Evolutionary conservation across 2,329 filamentous ascomycete genomes (phyloP).

Genomic region (Beauveria bassiana): DNA sequence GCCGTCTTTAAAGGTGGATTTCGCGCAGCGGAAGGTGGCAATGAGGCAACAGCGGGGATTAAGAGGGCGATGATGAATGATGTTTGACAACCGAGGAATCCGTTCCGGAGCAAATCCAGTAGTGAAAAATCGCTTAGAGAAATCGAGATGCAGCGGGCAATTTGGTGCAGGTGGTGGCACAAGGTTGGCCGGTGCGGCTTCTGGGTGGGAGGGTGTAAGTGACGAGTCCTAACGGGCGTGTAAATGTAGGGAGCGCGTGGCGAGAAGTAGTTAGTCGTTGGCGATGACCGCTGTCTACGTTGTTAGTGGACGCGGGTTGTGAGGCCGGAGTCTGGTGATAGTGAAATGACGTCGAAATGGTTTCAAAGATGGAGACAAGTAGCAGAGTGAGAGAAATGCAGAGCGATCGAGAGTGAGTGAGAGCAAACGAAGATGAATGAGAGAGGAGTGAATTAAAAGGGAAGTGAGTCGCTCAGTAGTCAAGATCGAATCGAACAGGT

Average conservation of each 20-base stretch:
- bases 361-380: background rate
- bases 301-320: background rate
- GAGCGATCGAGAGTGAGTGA: background rate
- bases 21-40: background rate
- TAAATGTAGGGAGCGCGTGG: background rate
- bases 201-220: background rate
- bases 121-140: background rate
- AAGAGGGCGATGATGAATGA: background rate
- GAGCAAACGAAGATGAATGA: background rate
- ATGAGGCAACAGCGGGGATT: background rate
- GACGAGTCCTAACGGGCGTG: background rate
- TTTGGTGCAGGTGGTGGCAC: background rate
- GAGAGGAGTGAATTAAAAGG: background rate
- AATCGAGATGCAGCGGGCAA: background rate
- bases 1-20: background rate
- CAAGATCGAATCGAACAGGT: background rate
- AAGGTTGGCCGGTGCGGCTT: background rate
- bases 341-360: constrained; percentile 4
- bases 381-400: background rate
- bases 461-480: background rate
- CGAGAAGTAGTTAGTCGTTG: background rate
- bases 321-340: background rate
- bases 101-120: no score
- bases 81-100: background rate
- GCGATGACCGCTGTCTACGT: background rate